Evolutionary conservation across 495 filamentous ascomycete genomes (phyloP).

Genomic region (Sporormia fimetaria): DNA sequence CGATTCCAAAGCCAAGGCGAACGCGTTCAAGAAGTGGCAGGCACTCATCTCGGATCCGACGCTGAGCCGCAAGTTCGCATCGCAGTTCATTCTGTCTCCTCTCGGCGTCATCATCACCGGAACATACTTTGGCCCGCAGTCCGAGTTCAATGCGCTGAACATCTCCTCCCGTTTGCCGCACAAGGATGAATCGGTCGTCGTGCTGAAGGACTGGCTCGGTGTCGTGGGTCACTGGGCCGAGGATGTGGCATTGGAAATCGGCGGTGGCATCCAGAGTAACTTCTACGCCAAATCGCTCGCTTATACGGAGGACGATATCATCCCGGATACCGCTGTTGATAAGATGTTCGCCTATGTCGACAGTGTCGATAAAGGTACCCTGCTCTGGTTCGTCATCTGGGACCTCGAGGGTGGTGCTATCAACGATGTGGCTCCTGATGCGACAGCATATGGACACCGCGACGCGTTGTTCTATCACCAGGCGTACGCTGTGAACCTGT

Average conservation of each 20-base stretch:
- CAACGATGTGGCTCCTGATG: slow-evolving; percentile 33
- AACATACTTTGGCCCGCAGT: slow-evolving; percentile 35
- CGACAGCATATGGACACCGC: slow-evolving; percentile 39
- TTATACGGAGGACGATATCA: slow-evolving; percentile 38
- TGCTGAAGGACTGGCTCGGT: slow-evolving; percentile 47
- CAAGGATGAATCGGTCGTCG: slow-evolving; percentile 29
- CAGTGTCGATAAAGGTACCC: slow-evolving; percentile 34
- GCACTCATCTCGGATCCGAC: slow-evolving; percentile 32
- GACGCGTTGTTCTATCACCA: slow-evolving; percentile 40
- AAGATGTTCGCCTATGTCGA: slow-evolving; percentile 38
- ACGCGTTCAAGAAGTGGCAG: slow-evolving; percentile 36
- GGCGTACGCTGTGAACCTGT: slow-evolving; percentile 34
- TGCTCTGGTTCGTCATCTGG: slow-evolving; percentile 38
- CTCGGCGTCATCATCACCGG: slow-evolving; percentile 32
- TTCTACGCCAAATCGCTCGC: slow-evolving; percentile 42
- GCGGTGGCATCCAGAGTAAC: slow-evolving; percentile 31
- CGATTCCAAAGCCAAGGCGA: slow-evolving; percentile 24
- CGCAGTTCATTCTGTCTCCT: slow-evolving; percentile 29
- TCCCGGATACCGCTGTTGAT: slow-evolving; percentile 33
- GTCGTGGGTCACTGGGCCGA: slow-evolving; percentile 41
- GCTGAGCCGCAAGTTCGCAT: slow-evolving; percentile 44
- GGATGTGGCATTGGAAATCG: slow-evolving; percentile 28
- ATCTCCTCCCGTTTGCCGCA: slow-evolving; percentile 31
- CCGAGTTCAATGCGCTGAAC: slow-evolving; percentile 34
- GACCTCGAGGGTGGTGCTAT: slow-evolving; percentile 38